Base-by-base conservation (phyloP, 129 eudicot genomes). In the Flaveria bidentis region DNA sequence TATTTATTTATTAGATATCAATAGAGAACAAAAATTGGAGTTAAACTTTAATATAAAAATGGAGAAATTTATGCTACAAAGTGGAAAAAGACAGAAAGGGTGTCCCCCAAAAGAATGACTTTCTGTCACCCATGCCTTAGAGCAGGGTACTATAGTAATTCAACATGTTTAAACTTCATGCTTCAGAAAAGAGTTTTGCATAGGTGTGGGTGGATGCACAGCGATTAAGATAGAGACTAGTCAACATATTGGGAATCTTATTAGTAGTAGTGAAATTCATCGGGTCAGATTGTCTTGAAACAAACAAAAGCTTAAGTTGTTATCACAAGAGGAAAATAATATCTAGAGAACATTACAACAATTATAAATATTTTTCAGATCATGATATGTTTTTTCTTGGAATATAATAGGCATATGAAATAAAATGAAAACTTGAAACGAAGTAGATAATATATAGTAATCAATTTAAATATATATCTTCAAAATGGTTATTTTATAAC, bases 101-200 rank as follows among this genome's bases (percentile, higher is more conserved):
- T 62, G 71, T 57, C 76, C 77, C 83, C 57, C 50, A 79, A 63
- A 87, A 79, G 77, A 57, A 26, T 8, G 84, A 72, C 79, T 76
- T 77, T 82, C 16, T 62, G 85, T 58, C 69, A 66, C 82, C 87
- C 89, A 84, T 87, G 89, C 85, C 80, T 66, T 18, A 11, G 74
- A 70, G 17, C 76, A 25, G 89, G 87, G 83, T 71, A 80, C 18
- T 46, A 33, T 62, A 52, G 87, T 83, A 87, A 80, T 55, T 49
- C 8, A 64, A 79, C 75, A 80, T 74, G 79, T 67, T 73, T 67
- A 20, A 73, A 45, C 80, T 69, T 50, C 77, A 26, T 50, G 72
- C 18, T 74, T 71, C 77, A 72, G 60, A 81, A 65, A 56, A 25
- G 76, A 13, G 79, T 67, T 55, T 2, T 20, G 71, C 28, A 62